Percentiles rank a stretch among this genome's conserved stretches.
These are phyloP conservation scores for Pythium grandisporangium DNA, from an alignment of 352 stramenopile genomes.

Conservation along the genomic window DNA sequence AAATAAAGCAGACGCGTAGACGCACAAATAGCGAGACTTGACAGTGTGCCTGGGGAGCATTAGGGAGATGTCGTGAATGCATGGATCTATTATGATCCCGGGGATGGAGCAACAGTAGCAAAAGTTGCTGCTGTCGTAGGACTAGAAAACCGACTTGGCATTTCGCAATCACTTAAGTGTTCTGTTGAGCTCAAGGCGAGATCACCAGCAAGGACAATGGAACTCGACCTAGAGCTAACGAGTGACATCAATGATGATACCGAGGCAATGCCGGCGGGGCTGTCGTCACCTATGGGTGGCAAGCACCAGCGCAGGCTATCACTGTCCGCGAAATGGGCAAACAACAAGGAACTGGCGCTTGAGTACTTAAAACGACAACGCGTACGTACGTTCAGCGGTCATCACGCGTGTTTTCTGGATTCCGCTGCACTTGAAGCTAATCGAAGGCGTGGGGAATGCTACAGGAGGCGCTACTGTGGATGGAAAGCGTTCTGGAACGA, in stretches of 20 bases:
- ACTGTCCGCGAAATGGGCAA: conserved; percentile 68
- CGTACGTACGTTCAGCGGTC: too few species aligned
- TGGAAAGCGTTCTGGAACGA: conserved; percentile 51
- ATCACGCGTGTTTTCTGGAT: too few species aligned
- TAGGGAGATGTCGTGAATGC: neutral
- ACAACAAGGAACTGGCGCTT: conserved; percentile 57
- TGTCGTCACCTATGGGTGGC: conserved; percentile 45
- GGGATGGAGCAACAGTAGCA: too few species aligned
- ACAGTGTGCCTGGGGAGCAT: neutral
- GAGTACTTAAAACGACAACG: conserved; percentile 67
- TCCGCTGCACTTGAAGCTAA: neutral
- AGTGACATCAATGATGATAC: conserved; percentile 18
- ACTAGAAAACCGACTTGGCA: too few species aligned
- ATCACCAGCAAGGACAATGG: conserved; percentile 14
- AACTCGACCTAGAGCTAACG: conserved; percentile 25
- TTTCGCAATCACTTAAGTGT: neutral
- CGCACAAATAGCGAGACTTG: too few species aligned
- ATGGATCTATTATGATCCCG: too few species aligned
- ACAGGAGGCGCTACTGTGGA: conserved; percentile 66
- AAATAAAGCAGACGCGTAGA: too few species aligned
- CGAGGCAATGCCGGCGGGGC: conserved; percentile 8
- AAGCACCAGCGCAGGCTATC: conserved; percentile 64
- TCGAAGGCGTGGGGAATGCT: neutral
- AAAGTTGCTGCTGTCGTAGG: too few species aligned
- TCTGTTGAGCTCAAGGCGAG: neutral